phyloP scores from a whole-genome alignment of 83 land plant species.

The Thuja plicata region DNA sequence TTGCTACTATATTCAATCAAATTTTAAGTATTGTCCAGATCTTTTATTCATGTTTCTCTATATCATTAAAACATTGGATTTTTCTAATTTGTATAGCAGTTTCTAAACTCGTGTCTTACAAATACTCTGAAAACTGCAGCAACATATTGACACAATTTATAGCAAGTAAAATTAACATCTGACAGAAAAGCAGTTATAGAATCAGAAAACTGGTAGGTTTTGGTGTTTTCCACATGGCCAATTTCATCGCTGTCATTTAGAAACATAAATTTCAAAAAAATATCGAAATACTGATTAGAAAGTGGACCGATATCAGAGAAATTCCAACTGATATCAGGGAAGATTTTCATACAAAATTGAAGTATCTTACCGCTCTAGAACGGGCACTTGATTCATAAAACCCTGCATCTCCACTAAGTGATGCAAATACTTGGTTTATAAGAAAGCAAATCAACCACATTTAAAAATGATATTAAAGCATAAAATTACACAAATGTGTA shows the following conservation, averaged over 20 bases:
- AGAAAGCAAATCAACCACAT: not conserved
- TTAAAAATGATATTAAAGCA: not conserved
- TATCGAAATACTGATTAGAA: not conserved
- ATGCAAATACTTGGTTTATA: not conserved
- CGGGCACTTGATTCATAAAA: not conserved
- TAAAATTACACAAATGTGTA: not conserved
- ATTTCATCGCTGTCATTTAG: not conserved
- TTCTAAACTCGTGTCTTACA: not conserved
- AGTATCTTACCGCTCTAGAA: not conserved
- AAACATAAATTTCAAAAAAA: not conserved
- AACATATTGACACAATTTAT: not conserved
- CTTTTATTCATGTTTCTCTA: not conserved
- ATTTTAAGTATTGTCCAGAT: not conserved
- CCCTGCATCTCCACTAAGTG: not conserved
- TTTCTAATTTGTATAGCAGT: not conserved
- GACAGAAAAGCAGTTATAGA: not conserved
- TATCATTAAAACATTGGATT: not conserved
- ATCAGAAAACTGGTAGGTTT: not conserved
- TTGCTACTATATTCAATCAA: no score
- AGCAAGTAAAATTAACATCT: not conserved
- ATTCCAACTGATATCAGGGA: not conserved
- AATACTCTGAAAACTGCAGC: not conserved
- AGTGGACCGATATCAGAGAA: not conserved
- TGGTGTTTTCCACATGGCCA: not conserved
- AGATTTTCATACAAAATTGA: not conserved